Evolutionary conservation across 179 eudicot genomes (phyloP).

Genomic region (Beta lomatogona): DNA sequence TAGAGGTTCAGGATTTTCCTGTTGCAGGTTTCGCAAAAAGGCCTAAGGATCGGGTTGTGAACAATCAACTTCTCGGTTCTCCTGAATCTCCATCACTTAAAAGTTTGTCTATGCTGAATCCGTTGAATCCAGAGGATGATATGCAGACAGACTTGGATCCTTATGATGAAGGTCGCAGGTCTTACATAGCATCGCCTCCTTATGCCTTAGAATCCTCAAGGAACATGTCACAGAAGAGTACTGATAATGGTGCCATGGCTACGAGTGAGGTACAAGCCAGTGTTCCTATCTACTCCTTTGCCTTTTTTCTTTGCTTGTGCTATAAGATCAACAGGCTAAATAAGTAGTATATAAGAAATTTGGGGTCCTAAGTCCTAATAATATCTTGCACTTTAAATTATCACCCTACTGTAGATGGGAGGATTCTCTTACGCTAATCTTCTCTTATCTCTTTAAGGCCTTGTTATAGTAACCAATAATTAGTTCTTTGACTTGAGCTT

Average conservation of each 20-base stretch:
- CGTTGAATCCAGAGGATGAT: slow-evolving; percentile 54
- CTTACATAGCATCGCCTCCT: slow-evolving; percentile 53
- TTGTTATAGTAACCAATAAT: neutral
- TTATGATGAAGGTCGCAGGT: slow-evolving; percentile 57
- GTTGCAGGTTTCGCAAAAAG: slow-evolving; percentile 44
- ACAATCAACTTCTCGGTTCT: slow-evolving; percentile 45
- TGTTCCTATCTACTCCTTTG: neutral
- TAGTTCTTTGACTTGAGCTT: too few relatives aligned
- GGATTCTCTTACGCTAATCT: neutral
- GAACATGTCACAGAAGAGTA: slow-evolving; percentile 48
- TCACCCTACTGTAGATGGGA: neutral
- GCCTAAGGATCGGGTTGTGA: slow-evolving; percentile 44
- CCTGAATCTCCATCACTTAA: slow-evolving; percentile 57
- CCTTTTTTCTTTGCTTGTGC: neutral
- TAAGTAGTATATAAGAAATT: neutral
- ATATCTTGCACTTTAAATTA: neutral
- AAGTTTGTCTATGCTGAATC: slow-evolving; percentile 39
- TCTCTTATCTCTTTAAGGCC: neutral
- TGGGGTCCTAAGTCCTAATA: neutral
- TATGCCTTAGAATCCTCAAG: slow-evolving; percentile 52
- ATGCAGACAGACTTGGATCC: slow-evolving; percentile 47
- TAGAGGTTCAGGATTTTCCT: slow-evolving; percentile 47
- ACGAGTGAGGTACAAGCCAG: slow-evolving; percentile 54
- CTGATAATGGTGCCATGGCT: slow-evolving; percentile 44
- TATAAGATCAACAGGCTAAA: neutral